Evolutionary conservation across 1,284 basidiomycete genomes (phyloP).

Genomic region (Testicularia cyperi): DNA sequence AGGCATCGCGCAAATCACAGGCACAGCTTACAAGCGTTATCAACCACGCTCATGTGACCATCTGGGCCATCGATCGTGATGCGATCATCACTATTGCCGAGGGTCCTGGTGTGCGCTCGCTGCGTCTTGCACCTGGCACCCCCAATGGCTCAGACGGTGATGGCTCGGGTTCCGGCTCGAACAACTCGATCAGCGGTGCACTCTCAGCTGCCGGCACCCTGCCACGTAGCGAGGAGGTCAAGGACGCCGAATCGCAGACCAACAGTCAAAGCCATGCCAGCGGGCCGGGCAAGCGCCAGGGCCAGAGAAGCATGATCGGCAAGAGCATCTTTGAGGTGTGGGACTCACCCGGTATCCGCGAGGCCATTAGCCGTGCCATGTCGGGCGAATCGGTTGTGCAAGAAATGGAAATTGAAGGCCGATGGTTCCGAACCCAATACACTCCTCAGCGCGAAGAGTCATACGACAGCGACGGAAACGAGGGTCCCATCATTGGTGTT

Average conservation of each 20-base stretch:
- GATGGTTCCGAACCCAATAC: constrained; percentile 55
- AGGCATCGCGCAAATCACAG: constrained; percentile 46
- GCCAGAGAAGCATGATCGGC: constrained; percentile 46
- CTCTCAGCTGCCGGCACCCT: constrained; percentile 9
- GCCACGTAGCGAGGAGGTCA: constrained; percentile 24
- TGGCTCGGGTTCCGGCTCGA: constrained; percentile 14
- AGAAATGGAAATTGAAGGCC: constrained; percentile 54
- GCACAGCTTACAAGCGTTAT: constrained; percentile 52
- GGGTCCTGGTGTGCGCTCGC: constrained; percentile 49
- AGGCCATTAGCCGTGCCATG: constrained; percentile 43
- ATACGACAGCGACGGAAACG: constrained; percentile 31
- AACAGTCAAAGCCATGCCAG: constrained; percentile 40
- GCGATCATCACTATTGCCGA: constrained; percentile 51
- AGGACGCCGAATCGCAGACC: constrained; percentile 34
- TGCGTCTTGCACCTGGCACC: constrained; percentile 49
- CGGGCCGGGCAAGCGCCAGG: constrained; percentile 22
- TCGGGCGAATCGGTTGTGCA: constrained; percentile 47
- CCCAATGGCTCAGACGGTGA: constrained; percentile 45
- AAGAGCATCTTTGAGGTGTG: constrained; percentile 49
- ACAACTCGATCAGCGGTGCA: constrained; percentile 27
- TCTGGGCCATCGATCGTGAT: constrained; percentile 53
- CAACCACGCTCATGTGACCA: constrained; percentile 55
- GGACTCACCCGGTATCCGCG: constrained; percentile 44
- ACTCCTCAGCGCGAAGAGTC: constrained; percentile 45
- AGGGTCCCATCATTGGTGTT: constrained; percentile 53